Evolutionary conservation across 495 filamentous ascomycete genomes (phyloP), one percentile per base, ranked within the genome.

Genomic region (Aspergillus kassunensis): DNA sequence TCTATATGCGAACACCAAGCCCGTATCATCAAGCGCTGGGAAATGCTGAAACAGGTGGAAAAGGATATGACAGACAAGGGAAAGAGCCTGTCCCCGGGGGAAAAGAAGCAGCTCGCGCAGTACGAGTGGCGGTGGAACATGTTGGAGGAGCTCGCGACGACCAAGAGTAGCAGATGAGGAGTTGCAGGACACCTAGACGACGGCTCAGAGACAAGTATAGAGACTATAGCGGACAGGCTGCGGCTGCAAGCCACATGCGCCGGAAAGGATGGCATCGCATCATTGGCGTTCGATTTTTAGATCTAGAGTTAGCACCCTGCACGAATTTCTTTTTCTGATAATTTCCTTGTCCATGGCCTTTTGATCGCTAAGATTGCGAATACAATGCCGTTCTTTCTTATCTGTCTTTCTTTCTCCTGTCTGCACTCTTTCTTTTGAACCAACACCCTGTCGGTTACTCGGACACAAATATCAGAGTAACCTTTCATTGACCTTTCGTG

Each of bases 71-170:
- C 51, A 8, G 68, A 70, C 20, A 68, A 69, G 13, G 69, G 70
- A 2, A 65, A 64, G 25, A 51, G 53, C 15, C 54, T 72, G 8
- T 58, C 60, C 4, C 63, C 71, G 10, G 57, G 55, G 6, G 69
- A 71, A 35, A 67, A 62, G 52, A 67, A 65, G 33, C 62, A 68
- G 36, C 37, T 74, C 49, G 63, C 65, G 21, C 69, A 72, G 41
- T 72, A 66, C 39, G 68, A 65, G 20, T 74, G 71, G 71, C 59
- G 68, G 44, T 74, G 65, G 46, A 70, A 66, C 24, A 47, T 59
- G 2, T 47, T 71, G 54, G 71, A 74, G 56, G 63, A 70, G 21
- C 42, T 65, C 3, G 69, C 67, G 13, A 69, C 67, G 13, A 69
- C 61, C 3, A 61, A 64, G 42, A 56, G 44, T 31, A 43, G 47